A percentile compares a stretch with the other conserved stretches of the same genome.
phyloP scores from a whole-genome alignment of 2,329 filamentous ascomycete species.

The Fusarium newnesense region DNA sequence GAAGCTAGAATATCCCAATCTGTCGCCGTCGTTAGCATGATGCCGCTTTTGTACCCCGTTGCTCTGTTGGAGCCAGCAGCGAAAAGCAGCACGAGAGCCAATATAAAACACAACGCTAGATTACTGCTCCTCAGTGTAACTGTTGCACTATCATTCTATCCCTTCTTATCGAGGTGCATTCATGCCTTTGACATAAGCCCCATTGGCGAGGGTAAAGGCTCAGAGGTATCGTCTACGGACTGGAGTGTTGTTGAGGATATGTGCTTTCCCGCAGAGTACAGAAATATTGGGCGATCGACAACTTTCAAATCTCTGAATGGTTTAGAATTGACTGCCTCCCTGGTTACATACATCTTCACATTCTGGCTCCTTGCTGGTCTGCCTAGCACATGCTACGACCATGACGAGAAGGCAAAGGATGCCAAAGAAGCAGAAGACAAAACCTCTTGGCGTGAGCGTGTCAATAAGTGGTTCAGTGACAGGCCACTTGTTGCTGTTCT shows the following conservation, averaged over 20 bases:
- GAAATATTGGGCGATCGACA: background rate
- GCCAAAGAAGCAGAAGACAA: background rate
- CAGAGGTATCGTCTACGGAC: conserved; percentile 5
- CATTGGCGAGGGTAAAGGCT: conserved; percentile 17
- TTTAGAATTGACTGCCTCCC: conserved; percentile 9
- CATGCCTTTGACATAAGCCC: conserved; percentile 25
- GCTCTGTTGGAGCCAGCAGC: conserved; percentile 19
- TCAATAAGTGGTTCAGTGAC: conserved; percentile 6
- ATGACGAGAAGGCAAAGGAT: background rate
- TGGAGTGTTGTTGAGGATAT: conserved; percentile 19
- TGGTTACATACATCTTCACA: conserved; percentile 13
- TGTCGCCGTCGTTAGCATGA: conserved; percentile 35
- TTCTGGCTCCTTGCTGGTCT: conserved; percentile 29
- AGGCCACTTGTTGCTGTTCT: background rate
- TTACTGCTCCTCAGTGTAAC: conserved; percentile 18
- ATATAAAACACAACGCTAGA: conserved; percentile 13
- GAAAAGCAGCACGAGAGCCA: background rate
- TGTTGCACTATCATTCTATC: conserved; percentile 36
- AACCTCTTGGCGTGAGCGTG: background rate
- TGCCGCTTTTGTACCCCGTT: conserved; percentile 38
- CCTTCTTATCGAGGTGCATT: conserved; percentile 41
- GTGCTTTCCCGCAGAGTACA: conserved; percentile 13
- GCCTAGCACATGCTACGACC: background rate
- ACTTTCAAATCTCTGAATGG: conserved; percentile 8
- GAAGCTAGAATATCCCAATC: conserved; percentile 37